Conservation (phyloP, 805 yeast species). For the Candida yuanshanica region DNA sequence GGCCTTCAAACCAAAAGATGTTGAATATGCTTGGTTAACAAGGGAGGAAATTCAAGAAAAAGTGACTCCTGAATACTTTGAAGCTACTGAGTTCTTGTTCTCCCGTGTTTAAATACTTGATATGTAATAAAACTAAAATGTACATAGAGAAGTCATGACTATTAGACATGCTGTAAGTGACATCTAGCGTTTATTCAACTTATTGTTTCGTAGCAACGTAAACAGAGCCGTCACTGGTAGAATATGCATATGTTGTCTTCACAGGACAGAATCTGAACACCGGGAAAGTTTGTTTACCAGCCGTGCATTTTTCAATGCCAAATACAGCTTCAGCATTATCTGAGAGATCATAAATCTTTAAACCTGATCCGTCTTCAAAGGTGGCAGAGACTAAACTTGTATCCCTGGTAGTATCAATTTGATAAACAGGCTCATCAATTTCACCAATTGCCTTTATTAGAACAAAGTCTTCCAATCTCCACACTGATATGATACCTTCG, state of each 20-base stretch:
- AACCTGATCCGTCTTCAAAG: conserved; percentile 35
- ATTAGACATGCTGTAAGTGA: neutral
- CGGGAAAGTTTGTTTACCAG: conserved; percentile 22
- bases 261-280: conserved; percentile 29
- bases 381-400: conserved; percentile 41
- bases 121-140: neutral
- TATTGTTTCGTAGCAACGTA: conserved; percentile 1
- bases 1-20: conserved; percentile 41
- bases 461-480: conserved; percentile 39
- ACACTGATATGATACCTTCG: conserved; percentile 50
- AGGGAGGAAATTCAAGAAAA: conserved; percentile 64
- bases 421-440: conserved; percentile 38
- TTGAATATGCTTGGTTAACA: conserved; percentile 75
- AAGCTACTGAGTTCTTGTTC: conserved; percentile 39
- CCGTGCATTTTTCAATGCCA: conserved; percentile 12
- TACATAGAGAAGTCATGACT: conserved; percentile 3
- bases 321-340: conserved; percentile 22
- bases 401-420: conserved; percentile 38
- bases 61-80: conserved; percentile 50
- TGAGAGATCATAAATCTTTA: conserved; percentile 32
- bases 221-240: conserved; percentile 22
- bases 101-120: conserved; percentile 23
- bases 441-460: conserved; percentile 32
- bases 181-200: neutral
- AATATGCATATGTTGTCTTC: conserved; percentile 20